Percentiles rank a stretch among this genome's conserved stretches.
Evolutionary conservation across 441 rosid genomes (phyloP).

Genomic region (Gossypium aridum): DNA sequence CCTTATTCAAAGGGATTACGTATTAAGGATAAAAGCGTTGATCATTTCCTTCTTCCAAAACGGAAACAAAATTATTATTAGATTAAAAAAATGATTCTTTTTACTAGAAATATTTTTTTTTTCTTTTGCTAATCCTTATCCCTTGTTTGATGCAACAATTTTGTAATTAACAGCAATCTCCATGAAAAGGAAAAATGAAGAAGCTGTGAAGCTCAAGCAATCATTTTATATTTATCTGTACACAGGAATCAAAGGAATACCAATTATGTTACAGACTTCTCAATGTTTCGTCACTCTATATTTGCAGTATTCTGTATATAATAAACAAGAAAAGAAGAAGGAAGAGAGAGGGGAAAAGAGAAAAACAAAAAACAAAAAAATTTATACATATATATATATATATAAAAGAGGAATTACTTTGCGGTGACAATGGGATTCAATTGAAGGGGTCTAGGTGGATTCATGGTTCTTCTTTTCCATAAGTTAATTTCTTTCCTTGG

Average conservation of each 20-base stretch:
- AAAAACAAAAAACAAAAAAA: background rate
- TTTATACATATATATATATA: too few species aligned
- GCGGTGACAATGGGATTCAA: conserved; percentile 23
- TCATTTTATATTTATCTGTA: background rate
- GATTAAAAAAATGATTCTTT: background rate
- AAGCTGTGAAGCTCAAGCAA: background rate
- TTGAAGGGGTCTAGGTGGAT: conserved; percentile 64
- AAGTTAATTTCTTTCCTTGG: conserved; percentile 66
- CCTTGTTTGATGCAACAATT: background rate
- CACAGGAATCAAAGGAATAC: background rate
- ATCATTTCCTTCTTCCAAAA: background rate
- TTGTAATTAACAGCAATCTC: background rate
- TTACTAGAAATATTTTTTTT: background rate
- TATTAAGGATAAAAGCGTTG: background rate
- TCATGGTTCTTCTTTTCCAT: conserved; percentile 86
- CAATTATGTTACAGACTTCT: background rate
- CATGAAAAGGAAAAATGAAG: background rate
- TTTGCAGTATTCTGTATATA: background rate
- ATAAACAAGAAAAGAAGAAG: background rate
- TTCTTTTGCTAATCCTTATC: background rate
- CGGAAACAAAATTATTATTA: background rate
- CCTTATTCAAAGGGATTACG: conserved; percentile 1
- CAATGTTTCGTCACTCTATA: background rate
- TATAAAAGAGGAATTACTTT: conserved; percentile 3
- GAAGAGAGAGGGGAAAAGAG: background rate